Evolutionary conservation across 2,329 filamentous ascomycete genomes (phyloP).

Genomic region (Cordyceps sp.): DNA sequence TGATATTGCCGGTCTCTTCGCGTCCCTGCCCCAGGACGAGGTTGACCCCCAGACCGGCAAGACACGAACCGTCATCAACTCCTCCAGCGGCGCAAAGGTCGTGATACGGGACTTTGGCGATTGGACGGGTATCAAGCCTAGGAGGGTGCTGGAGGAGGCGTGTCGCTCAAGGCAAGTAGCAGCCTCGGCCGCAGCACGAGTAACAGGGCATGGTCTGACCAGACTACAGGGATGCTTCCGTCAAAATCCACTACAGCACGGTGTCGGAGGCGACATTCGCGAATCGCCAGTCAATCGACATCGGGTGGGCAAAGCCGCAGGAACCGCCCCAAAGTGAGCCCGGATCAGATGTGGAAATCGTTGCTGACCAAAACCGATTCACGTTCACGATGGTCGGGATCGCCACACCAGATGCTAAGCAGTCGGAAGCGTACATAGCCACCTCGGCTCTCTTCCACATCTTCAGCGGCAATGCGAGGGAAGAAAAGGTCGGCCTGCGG

Average conservation of each 20-base stretch:
- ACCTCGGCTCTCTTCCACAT: constrained; percentile 70
- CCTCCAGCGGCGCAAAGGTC: constrained; percentile 35
- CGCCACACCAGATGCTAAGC: constrained; percentile 56
- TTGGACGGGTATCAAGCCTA: constrained; percentile 59
- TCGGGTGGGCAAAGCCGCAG: constrained; percentile 67
- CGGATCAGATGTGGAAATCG: constrained; percentile 25
- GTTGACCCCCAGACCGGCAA: constrained; percentile 42
- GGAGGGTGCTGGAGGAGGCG: constrained; percentile 68
- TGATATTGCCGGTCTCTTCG: constrained; percentile 33
- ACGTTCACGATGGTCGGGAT: constrained; percentile 59
- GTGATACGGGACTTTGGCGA: constrained; percentile 72
- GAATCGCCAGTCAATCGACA: constrained; percentile 56
- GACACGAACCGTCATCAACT: constrained; percentile 36
- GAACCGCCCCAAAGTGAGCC: constrained; percentile 20
- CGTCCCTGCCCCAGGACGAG: constrained; percentile 42
- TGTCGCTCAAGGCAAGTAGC: constrained; percentile 57
- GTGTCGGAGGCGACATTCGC: constrained; percentile 61
- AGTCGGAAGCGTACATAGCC: constrained; percentile 77
- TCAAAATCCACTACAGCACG: constrained; percentile 48
- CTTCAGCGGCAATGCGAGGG: constrained; percentile 60
- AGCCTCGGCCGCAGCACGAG: neutral
- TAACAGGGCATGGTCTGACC: constrained; percentile 5
- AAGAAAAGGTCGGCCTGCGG: constrained; percentile 70
- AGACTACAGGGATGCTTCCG: constrained; percentile 45
- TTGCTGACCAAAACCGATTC: constrained; percentile 32